These are phyloP conservation scores for Tagetes erecta DNA, from an alignment of 129 eudicot genomes.

Conservation along the genomic window DNA sequence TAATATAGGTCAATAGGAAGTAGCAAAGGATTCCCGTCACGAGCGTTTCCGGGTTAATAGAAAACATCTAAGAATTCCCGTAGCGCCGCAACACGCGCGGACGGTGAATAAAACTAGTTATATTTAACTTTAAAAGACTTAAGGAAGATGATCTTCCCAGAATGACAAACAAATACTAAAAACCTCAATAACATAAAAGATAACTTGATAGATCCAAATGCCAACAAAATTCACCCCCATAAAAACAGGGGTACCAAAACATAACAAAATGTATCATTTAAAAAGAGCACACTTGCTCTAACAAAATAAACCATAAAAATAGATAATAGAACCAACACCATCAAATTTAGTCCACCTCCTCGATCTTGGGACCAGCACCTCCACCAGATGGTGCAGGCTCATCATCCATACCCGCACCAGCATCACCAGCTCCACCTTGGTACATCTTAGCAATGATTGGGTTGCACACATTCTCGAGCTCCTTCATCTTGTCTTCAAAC, in stretches of 20 bases:
- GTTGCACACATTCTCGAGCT: constrained; percentile 56
- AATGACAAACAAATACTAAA: neutral
- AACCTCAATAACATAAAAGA: neutral
- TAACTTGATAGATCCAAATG: constrained; percentile 15
- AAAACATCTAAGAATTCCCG: no score
- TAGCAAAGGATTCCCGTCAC: no score
- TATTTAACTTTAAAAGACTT: no score
- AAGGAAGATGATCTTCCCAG: no score
- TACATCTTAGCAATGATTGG: constrained; percentile 64
- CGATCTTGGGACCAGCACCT: constrained; percentile 61
- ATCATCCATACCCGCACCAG: constrained; percentile 40
- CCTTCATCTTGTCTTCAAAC: constrained; percentile 66
- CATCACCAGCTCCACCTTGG: constrained; percentile 47
- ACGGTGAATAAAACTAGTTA: no score
- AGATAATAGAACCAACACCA: neutral
- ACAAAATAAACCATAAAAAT: constrained; percentile 5
- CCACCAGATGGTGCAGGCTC: constrained; percentile 50
- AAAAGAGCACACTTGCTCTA: neutral
- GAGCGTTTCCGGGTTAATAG: no score
- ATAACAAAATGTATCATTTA: constrained; percentile 6
- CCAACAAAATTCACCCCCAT: constrained; percentile 36
- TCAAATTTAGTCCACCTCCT: constrained; percentile 50
- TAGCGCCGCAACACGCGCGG: no score
- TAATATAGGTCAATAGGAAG: no score
- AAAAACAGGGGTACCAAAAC: constrained; percentile 25